Base-by-base conservation (phyloP, 2,329 filamentous ascomycete genomes). In the Kalmusia sp. region DNA sequence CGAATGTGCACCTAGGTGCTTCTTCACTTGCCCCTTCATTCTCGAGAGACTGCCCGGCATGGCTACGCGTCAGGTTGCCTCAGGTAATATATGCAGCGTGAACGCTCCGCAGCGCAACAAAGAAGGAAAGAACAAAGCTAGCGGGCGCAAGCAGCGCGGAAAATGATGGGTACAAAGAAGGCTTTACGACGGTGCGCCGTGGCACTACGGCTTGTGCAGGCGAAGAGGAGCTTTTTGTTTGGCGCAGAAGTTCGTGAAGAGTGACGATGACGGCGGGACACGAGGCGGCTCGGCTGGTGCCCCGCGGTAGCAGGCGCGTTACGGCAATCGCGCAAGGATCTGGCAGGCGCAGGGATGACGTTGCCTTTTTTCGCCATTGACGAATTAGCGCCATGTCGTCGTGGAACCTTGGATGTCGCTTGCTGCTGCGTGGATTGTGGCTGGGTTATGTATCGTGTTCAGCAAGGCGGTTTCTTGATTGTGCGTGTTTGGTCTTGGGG, bases 31-130 rank as follows among this genome's bases (percentile, higher is more conserved):
- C 24, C 33, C 35, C 24, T 15, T 19, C 27, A 37, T 28, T 17
- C 28, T 33, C 15, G 27, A 40, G 14, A 41, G 35, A 31, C 28
- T 35, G 31, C 43, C 43, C 22, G 37, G 38, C 46, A 49, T 39
- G 14, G 27, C 25, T 15, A 9, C 46, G 35, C 35, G 25, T 15
- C 14, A 22, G 11, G n/a, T n/a, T 37, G 21, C 24, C 25, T 25
- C 35, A 15, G 37, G n/a, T n/a, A 17, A 24, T 25, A 30, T 25
- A 34, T 34, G 22, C 24, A 47, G 8, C 17, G 19, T 35, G 19
- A 28, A 24, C 24, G 15, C 19, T 7, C 19, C 17, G 14, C 43
- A 35, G 43, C n/a, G 27, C 19, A 17, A 40, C 27, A 39, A 49
- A 49, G 35, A 19, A n/a, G 25, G 3, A 12, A n/a, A 6, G n/a